A percentile compares a stretch with the other conserved stretches of the same genome.
Conservation (phyloP, 441 rosid species). For the Rhodomyrtus psidioides region DNA sequence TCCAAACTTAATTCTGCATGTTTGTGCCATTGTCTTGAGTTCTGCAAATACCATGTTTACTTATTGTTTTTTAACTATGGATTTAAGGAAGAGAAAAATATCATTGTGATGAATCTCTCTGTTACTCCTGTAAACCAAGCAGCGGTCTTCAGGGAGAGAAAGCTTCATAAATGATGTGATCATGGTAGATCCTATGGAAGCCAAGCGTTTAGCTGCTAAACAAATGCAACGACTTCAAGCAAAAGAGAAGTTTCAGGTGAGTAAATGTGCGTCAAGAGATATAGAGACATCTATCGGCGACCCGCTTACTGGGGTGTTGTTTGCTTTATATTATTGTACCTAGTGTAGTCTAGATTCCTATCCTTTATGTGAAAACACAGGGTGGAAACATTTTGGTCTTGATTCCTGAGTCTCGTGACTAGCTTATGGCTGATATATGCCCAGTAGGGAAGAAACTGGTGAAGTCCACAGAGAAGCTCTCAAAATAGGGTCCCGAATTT, state of each 20-base stretch:
- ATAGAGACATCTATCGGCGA: not conserved
- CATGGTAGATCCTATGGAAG: conserved; percentile 92
- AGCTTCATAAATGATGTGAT: conserved; percentile 23
- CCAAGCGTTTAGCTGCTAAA: conserved; percentile 67
- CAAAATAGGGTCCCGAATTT: not conserved
- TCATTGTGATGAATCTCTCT: not conserved
- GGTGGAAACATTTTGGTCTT: not conserved
- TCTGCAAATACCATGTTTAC: not conserved
- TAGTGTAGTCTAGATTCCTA: not conserved
- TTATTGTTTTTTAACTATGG: conserved; percentile 16
- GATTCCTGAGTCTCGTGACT: not conserved
- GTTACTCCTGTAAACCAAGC: not conserved
- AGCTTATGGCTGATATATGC: not conserved
- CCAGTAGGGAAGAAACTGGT: not conserved
- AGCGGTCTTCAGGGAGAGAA: conserved; percentile 36
- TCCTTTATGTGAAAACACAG: not conserved
- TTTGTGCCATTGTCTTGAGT: not conserved
- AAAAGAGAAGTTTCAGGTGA: conserved; percentile 55
- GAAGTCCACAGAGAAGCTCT: not conserved
- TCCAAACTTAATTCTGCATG: not conserved
- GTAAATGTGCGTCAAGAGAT: not conserved
- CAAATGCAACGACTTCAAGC: conserved; percentile 58
- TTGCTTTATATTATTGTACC: not conserved
- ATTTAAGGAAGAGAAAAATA: conserved; percentile 3
- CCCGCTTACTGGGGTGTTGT: not conserved